Percentiles rank a stretch among this genome's conserved stretches.
Evolutionary conservation across 495 filamentous ascomycete genomes (phyloP).

Genomic region (Podospora sp.): DNA sequence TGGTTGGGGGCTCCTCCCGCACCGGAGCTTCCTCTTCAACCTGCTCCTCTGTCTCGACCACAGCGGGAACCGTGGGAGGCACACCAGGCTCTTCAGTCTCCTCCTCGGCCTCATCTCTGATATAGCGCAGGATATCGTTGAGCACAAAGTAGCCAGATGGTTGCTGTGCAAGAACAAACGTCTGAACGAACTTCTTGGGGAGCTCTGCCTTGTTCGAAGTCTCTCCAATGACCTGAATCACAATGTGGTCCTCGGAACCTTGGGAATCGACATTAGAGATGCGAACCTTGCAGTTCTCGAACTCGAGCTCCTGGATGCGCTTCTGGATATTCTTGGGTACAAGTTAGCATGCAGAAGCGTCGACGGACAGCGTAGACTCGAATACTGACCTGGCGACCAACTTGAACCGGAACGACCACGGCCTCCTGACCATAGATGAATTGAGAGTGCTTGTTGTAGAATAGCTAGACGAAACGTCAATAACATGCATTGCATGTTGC

Average conservation of each 20-base stretch:
- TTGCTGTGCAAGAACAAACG: conserved; percentile 96
- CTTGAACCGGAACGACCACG: conserved; percentile 76
- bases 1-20: conserved; percentile 39
- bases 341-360: conserved; percentile 20
- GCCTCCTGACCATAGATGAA: conserved; percentile 85
- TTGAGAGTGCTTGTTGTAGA: conserved; percentile 81
- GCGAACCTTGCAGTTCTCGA: conserved; percentile 97
- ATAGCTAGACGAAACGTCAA: conserved; percentile 50
- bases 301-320: conserved; percentile 86
- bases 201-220: conserved; percentile 90
- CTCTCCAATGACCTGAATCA: conserved; percentile 97
- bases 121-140: conserved; percentile 95
- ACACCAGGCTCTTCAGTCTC: conserved; percentile 48
- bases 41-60: conserved; percentile 48
- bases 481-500: not conserved
- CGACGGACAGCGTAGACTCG: not conserved
- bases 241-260: conserved; percentile 85
- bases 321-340: conserved; percentile 79
- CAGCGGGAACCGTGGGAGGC: conserved; percentile 40
- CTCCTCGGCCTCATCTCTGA: conserved; percentile 76
- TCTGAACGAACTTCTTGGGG: conserved; percentile 94
- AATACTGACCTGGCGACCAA: conserved; percentile 77
- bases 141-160: conserved; percentile 97
- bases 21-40: conserved; percentile 25
- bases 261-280: conserved; percentile 98